Conservation (phyloP, 345 rosid genomes). For the Theobroma cacao region DNA sequence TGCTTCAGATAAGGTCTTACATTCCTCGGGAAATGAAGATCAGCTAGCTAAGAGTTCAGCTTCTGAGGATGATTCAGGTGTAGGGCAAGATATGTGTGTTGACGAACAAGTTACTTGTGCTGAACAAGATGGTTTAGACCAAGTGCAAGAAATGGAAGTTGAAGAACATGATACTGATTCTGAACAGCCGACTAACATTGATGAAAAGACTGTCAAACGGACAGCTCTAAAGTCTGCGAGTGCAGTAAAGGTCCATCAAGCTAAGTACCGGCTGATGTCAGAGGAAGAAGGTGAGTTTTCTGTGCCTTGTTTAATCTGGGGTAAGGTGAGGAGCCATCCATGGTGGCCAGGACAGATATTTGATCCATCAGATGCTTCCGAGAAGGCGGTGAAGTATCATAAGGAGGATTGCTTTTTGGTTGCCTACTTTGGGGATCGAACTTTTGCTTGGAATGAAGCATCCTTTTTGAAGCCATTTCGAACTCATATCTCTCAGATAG, state of each 20-base stretch:
- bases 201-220: slow-evolving; percentile 23
- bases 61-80: not conserved
- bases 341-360: slow-evolving; percentile 91
- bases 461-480: slow-evolving; percentile 56
- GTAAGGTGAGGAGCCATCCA: slow-evolving; percentile 76
- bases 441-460: slow-evolving; percentile 77
- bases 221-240: slow-evolving; percentile 17
- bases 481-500: slow-evolving; percentile 47
- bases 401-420: slow-evolving; percentile 64
- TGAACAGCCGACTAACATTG: slow-evolving; percentile 22
- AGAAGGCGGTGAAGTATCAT: slow-evolving; percentile 54
- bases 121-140: slow-evolving; percentile 29
- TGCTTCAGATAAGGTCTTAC: slow-evolving; percentile 6
- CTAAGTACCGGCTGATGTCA: slow-evolving; percentile 36
- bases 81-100: slow-evolving; percentile 18
- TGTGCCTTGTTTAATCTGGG: slow-evolving; percentile 71
- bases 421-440: slow-evolving; percentile 72
- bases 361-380: slow-evolving; percentile 66
- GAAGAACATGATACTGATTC: slow-evolving; percentile 33
- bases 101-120: slow-evolving; percentile 28
- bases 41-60: not conserved
- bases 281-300: slow-evolving; percentile 44
- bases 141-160: slow-evolving; percentile 36
- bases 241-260: slow-evolving; percentile 31
- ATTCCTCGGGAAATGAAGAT: slow-evolving; percentile 11